Conservation (phyloP, 768 basidiomycete species). For the Phlebiopsis gigantea region DNA sequence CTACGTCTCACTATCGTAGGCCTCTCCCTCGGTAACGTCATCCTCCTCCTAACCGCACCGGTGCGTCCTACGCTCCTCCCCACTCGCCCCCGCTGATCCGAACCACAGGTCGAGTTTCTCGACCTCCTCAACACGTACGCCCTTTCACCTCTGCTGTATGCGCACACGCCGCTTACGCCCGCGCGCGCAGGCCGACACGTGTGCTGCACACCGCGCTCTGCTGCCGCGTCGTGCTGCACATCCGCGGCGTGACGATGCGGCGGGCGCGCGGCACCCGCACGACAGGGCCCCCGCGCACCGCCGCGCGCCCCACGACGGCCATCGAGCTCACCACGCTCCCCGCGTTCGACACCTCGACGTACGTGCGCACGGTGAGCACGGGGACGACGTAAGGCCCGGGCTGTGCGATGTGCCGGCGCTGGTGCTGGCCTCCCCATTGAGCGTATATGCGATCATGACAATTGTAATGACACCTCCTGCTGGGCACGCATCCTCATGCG, state of each 20-base stretch:
- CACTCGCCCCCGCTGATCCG: background rate
- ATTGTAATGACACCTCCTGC: too few species aligned
- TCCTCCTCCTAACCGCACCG: background rate
- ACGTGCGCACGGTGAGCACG: too few species aligned
- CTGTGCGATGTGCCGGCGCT: too few species aligned
- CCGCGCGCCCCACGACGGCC: too few species aligned
- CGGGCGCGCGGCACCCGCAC: too few species aligned
- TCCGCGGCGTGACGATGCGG: background rate
- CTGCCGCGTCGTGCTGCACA: background rate
- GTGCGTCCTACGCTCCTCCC: background rate
- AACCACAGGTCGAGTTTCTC: background rate
- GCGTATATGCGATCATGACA: too few species aligned
- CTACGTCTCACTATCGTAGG: background rate
- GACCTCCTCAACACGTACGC: background rate
- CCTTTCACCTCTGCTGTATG: background rate
- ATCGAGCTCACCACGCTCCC: too few species aligned
- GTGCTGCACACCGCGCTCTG: background rate
- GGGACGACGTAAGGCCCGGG: too few species aligned
- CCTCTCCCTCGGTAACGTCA: background rate
- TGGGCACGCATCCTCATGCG: too few species aligned
- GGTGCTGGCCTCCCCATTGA: too few species aligned
- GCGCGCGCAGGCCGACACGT: background rate
- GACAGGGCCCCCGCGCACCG: too few species aligned
- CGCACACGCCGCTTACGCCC: background rate
- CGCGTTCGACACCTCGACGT: too few species aligned